Evolutionary conservation across 2,329 filamentous ascomycete genomes (phyloP).

Genomic region (Colletotrichum endophyticum): DNA sequence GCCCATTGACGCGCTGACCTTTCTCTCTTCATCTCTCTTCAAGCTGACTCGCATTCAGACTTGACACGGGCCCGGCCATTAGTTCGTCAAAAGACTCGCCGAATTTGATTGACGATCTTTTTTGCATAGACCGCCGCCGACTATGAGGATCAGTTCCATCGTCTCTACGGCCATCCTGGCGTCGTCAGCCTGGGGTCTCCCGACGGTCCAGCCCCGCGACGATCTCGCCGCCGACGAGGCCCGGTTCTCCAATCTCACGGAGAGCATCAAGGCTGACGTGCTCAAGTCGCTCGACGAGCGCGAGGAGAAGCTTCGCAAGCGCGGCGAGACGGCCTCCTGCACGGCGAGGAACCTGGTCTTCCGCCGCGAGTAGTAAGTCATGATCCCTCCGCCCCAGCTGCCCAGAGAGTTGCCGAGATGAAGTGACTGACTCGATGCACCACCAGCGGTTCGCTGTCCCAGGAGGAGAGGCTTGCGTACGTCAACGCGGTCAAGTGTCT

Average conservation of each 20-base stretch:
- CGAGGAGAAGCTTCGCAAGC: slow-evolving; percentile 23
- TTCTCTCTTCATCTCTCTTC: not conserved
- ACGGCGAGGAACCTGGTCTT: slow-evolving; percentile 28
- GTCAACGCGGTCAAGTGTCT: slow-evolving; percentile 52
- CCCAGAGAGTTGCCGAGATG: not conserved
- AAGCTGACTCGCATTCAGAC: not conserved
- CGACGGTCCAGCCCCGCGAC: slow-evolving; percentile 14
- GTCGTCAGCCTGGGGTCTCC: slow-evolving; percentile 12
- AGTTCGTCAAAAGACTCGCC: not conserved
- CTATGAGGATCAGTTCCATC: slow-evolving; percentile 14
- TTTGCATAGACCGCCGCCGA: not conserved
- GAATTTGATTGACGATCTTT: not conserved
- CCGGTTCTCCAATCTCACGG: slow-evolving; percentile 21
- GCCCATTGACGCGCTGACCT: not conserved
- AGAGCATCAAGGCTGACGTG: slow-evolving; percentile 23
- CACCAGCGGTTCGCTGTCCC: slow-evolving; percentile 32
- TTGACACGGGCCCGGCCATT: not conserved
- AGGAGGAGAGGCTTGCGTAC: slow-evolving; percentile 40
- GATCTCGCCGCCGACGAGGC: slow-evolving; percentile 9
- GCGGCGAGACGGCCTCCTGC: slow-evolving; percentile 25
- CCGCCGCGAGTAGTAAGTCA: slow-evolving; percentile 33
- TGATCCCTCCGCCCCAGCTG: not conserved
- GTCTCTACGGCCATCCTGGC: slow-evolving; percentile 20
- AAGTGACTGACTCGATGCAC: not conserved
- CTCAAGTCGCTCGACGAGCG: slow-evolving; percentile 20